phyloP scores from a whole-genome alignment of 257 asterid species.

The Ocimum tenuiflorum region DNA sequence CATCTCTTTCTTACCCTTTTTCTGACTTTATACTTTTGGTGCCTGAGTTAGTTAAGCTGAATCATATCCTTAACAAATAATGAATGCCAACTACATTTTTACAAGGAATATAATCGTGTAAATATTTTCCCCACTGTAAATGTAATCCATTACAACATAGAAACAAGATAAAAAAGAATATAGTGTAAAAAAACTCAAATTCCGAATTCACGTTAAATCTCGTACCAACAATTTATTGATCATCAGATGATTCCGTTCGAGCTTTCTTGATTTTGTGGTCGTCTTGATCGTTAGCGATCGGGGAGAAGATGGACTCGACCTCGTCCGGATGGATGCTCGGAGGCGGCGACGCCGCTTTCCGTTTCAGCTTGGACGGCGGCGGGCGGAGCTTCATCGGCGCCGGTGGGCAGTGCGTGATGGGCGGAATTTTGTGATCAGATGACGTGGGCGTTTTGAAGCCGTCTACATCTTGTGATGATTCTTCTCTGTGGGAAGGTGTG shows the following conservation, averaged over 20 bases:
- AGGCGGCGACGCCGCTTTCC: conserved; percentile 28
- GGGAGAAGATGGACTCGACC: conserved; percentile 32
- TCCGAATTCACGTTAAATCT: conserved; percentile 11
- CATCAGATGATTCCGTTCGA: conserved; percentile 23
- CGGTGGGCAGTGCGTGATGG: conserved; percentile 49
- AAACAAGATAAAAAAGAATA: neutral
- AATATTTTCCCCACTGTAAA: neutral
- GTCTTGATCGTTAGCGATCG: conserved; percentile 11
- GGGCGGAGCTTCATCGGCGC: conserved; percentile 51
- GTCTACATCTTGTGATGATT: conserved; percentile 27
- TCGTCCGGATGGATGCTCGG: conserved; percentile 31
- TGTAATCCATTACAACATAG: neutral
- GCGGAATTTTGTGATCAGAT: conserved; percentile 45
- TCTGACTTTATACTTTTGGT: neutral
- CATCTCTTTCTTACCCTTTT: conserved; percentile 14
- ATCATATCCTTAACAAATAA: neutral
- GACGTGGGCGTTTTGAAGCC: conserved; percentile 69
- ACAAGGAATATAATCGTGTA: neutral
- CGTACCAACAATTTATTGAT: conserved; percentile 24
- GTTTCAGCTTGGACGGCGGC: conserved; percentile 22
- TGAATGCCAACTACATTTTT: neutral
- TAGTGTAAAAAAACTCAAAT: neutral
- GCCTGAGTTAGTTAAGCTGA: neutral
- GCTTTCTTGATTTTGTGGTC: conserved; percentile 32
- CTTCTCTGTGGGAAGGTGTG: neutral